phyloP scores from a whole-genome alignment of 176 grass and related monocot genomes.

The Lolium rigidum region DNA sequence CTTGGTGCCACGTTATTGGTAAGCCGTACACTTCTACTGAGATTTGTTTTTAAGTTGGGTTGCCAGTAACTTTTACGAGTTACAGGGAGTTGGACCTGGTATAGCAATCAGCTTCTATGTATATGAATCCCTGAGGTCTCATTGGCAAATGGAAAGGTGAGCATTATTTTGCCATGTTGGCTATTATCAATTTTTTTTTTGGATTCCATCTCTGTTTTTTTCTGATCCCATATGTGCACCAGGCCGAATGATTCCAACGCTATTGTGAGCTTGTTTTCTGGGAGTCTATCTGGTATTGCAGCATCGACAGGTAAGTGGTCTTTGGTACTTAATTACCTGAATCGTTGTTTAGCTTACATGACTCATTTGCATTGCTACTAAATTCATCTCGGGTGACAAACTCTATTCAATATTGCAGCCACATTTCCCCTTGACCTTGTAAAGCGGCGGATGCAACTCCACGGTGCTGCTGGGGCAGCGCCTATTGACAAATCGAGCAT shows the following conservation, averaged over 20 bases:
- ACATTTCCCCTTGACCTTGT: conserved; percentile 98
- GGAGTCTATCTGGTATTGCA: conserved; percentile 92
- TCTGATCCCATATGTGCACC: conserved; percentile 1
- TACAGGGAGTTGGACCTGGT: conserved; percentile 94
- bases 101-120: conserved; percentile 98
- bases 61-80: conserved; percentile 46
- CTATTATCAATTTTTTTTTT: background rate
- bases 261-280: conserved; percentile 80
- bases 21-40: conserved; percentile 40
- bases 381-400: conserved; percentile 10
- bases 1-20: conserved; percentile 94
- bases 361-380: background rate
- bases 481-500: conserved; percentile 67
- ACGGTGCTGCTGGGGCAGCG: conserved; percentile 68
- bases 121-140: conserved; percentile 87
- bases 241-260: conserved; percentile 77
- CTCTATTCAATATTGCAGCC: conserved; percentile 48
- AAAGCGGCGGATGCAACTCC: conserved; percentile 81
- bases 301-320: conserved; percentile 80
- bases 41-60: conserved; percentile 35
- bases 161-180: conserved; percentile 32
- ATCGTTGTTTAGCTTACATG: background rate
- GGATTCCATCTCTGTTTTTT: background rate
- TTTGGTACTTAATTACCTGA: background rate
- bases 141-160: conserved; percentile 90